Conservation (phyloP, 2,329 filamentous ascomycete genomes). For the Aspergillus pseudoglaucus region DNA sequence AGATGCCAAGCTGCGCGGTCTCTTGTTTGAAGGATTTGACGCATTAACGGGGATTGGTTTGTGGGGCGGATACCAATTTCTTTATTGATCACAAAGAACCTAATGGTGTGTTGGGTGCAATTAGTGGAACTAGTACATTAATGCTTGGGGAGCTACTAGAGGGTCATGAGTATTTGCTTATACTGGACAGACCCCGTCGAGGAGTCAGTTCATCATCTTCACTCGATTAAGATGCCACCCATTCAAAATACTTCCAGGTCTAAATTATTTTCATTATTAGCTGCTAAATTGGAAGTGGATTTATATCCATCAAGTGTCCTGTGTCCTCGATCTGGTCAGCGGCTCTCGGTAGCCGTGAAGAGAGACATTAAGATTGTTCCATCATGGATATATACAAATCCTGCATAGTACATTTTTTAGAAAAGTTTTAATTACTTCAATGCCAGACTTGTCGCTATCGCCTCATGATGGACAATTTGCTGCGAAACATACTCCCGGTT, state of each 20-base stretch:
- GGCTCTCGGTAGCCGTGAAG: no score
- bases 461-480: not conserved
- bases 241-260: no score
- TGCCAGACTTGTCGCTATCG: not conserved
- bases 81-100: not conserved
- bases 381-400: not conserved
- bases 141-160: not conserved
- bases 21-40: not conserved
- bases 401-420: no score
- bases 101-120: not conserved
- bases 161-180: not conserved
- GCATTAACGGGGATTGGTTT: not conserved
- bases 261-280: no score
- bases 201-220: no score
- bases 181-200: not conserved
- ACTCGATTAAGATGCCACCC: no score
- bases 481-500: not conserved
- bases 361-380: no score
- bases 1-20: not conserved
- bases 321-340: no score
- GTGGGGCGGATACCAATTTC: not conserved
- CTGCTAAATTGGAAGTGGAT: no score
- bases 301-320: no score
- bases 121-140: not conserved
- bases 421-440: not conserved